These are phyloP conservation scores for Claviceps africana DNA, from an alignment of 2,329 filamentous ascomycete species.

Conservation along the genomic window DNA sequence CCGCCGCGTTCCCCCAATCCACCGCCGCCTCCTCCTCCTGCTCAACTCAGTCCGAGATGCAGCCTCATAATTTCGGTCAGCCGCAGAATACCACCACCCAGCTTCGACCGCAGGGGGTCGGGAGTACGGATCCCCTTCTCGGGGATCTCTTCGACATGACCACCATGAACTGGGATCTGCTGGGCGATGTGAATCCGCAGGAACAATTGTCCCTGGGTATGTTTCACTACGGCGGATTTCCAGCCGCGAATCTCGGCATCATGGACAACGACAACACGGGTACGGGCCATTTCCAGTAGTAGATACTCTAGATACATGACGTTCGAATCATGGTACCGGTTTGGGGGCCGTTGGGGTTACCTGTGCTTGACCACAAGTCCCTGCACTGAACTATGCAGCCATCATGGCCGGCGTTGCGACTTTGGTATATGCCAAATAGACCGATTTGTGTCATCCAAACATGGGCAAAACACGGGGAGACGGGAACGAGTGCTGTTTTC, in stretches of 20 bases:
- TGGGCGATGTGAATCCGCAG: constrained; percentile 18
- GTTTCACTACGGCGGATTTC: constrained; percentile 18
- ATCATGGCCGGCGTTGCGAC: background rate
- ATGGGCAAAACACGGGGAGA: no score
- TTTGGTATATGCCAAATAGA: background rate
- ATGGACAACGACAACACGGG: constrained; percentile 4
- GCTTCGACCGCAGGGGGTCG: constrained; percentile 6
- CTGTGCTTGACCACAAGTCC: background rate
- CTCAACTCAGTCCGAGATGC: constrained; percentile 1
- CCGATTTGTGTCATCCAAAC: no score
- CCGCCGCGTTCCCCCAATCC: background rate
- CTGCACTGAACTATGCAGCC: background rate
- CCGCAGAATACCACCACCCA: background rate
- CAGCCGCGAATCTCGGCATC: constrained; percentile 7
- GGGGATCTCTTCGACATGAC: constrained; percentile 29
- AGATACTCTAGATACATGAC: background rate
- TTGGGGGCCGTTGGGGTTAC: background rate
- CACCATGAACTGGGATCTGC: constrained; percentile 33
- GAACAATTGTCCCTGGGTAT: constrained; percentile 17
- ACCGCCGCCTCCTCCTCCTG: background rate
- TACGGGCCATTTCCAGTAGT: constrained; percentile 4
- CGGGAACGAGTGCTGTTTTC: no score
- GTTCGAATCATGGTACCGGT: background rate
- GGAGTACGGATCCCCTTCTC: constrained; percentile 30
- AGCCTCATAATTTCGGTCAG: background rate